A percentile compares a stretch with the other conserved stretches of the same genome.
Conservation (phyloP, 23 red algal species). For the Chondrus crispus region DNA sequence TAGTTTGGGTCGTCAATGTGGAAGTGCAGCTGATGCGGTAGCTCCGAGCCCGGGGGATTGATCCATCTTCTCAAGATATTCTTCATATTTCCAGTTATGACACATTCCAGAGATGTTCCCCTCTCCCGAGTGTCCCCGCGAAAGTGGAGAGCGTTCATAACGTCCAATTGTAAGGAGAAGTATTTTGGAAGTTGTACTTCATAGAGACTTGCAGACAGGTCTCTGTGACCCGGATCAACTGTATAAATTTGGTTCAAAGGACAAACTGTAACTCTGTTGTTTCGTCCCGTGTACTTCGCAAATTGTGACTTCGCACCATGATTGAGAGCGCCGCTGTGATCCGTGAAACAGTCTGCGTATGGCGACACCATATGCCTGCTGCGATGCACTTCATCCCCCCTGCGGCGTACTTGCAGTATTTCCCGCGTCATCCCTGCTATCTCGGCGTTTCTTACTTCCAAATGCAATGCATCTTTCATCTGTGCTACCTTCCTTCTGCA, state of each 20-base stretch:
- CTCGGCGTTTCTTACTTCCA: not conserved
- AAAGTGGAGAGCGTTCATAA: not conserved
- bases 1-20: not conserved
- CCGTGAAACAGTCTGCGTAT: not conserved
- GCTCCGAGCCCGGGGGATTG: not conserved
- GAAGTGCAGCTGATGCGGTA: not conserved
- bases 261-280: not conserved
- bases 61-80: not conserved
- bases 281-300: not conserved
- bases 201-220: not conserved
- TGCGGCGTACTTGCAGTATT: not conserved
- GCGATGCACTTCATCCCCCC: not conserved
- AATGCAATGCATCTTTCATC: not conserved
- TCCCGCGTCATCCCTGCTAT: not conserved
- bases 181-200: not conserved
- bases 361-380: not conserved
- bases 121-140: not conserved
- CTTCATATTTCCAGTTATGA: constrained; percentile 6
- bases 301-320: not conserved
- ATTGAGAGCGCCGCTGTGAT: not conserved
- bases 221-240: not conserved
- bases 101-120: not conserved
- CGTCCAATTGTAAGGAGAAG: not conserved
- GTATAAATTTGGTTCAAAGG: not conserved
- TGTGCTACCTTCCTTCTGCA: not conserved